Evolutionary conservation across 805 yeast species (phyloP).

Genomic region (Kuraishia floccosa): DNA sequence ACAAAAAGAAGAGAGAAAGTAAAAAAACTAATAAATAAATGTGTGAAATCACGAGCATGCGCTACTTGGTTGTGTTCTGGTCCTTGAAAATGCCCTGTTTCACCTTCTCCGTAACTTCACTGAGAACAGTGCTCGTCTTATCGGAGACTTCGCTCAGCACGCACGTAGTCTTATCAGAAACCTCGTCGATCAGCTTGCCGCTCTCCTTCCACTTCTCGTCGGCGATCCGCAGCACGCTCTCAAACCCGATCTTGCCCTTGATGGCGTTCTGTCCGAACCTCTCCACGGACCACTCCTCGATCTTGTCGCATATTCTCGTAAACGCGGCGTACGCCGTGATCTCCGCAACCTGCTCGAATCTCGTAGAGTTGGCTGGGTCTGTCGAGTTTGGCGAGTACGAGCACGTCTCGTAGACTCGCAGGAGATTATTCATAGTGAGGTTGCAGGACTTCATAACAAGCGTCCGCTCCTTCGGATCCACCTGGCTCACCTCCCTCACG

Average conservation of each 20-base stretch:
- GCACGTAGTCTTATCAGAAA: conserved; percentile 12
- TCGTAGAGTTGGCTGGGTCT: conserved; percentile 39
- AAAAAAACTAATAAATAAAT: too few species aligned
- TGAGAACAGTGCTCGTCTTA: conserved; percentile 11
- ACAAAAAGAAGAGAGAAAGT: too few species aligned
- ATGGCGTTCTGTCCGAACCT: conserved; percentile 82
- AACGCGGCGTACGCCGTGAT: conserved; percentile 77
- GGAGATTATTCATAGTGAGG: conserved; percentile 64
- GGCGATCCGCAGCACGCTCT: conserved; percentile 51
- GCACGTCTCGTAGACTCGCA: conserved; percentile 84
- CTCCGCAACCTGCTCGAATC: conserved; percentile 74
- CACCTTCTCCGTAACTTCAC: conserved; percentile 12
- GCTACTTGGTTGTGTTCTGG: background rate
- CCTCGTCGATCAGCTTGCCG: conserved; percentile 6
- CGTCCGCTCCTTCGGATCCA: conserved; percentile 54
- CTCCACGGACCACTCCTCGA: conserved; percentile 89
- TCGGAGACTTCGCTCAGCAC: conserved; percentile 13
- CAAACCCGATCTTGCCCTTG: conserved; percentile 79
- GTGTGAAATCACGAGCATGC: too few species aligned
- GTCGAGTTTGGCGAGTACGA: conserved; percentile 57
- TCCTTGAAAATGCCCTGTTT: conserved; percentile 9
- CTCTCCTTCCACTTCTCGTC: conserved; percentile 20
- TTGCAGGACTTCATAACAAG: conserved; percentile 76
- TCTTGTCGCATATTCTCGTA: conserved; percentile 58
- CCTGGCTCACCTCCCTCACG: conserved; percentile 83